Evolutionary conservation across 2,329 filamentous ascomycete species (phyloP).

Genomic region (Fusarium mundagurra): DNA sequence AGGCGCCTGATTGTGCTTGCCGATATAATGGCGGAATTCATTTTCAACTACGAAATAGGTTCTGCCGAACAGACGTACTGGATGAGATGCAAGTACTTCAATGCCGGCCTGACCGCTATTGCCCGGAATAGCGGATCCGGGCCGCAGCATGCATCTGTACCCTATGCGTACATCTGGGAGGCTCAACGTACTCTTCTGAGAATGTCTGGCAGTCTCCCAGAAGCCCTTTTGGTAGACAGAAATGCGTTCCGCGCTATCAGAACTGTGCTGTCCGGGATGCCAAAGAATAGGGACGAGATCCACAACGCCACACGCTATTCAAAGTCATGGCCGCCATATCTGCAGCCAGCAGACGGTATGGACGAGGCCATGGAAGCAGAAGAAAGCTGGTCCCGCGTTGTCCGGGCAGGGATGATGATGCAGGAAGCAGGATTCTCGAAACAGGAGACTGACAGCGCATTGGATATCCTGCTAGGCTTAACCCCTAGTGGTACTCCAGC

Average conservation of each 20-base stretch:
- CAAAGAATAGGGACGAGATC: slow-evolving; percentile 62
- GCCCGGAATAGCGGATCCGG: slow-evolving; percentile 40
- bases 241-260: slow-evolving; percentile 65
- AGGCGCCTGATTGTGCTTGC: slow-evolving; percentile 47
- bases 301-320: slow-evolving; percentile 59
- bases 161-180: slow-evolving; percentile 59
- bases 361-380: slow-evolving; percentile 63
- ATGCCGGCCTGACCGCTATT: slow-evolving; percentile 42
- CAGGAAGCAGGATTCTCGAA: slow-evolving; percentile 65
- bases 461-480: slow-evolving; percentile 64
- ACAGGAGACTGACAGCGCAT: slow-evolving; percentile 56
- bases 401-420: slow-evolving; percentile 63
- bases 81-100: slow-evolving; percentile 47
- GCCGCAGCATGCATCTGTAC: slow-evolving; percentile 37
- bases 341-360: slow-evolving; percentile 65
- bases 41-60: slow-evolving; percentile 34
- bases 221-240: slow-evolving; percentile 61
- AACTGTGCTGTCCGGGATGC: slow-evolving; percentile 61
- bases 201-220: slow-evolving; percentile 59
- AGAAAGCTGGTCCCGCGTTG: slow-evolving; percentile 64
- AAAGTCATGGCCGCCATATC: slow-evolving; percentile 69
- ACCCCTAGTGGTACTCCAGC: slow-evolving; percentile 62
- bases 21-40: slow-evolving; percentile 41
- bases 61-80: slow-evolving; percentile 37
- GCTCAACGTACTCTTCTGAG: slow-evolving; percentile 65